These are phyloP conservation scores for Pseudohyphozyma bogoriensis DNA, from an alignment of 768 basidiomycete species.

Conservation along the genomic window DNA sequence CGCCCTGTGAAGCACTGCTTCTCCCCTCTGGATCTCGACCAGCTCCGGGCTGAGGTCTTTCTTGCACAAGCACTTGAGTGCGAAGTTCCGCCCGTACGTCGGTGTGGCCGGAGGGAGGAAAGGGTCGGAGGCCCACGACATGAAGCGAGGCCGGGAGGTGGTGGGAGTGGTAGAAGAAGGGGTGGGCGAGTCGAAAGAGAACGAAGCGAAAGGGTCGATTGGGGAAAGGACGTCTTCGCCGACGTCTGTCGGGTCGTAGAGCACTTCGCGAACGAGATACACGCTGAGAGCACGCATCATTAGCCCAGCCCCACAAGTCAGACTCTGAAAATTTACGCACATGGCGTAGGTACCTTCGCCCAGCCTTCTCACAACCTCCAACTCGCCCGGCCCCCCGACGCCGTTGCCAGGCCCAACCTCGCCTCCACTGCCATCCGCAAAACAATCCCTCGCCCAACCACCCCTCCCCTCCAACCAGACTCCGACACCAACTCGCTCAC, in stretches of 20 bases:
- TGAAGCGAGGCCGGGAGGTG: slow-evolving; percentile 9
- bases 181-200: slow-evolving; percentile 11
- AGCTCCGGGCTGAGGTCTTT: slow-evolving; percentile 82
- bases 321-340: not conserved
- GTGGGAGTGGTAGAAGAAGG: not conserved
- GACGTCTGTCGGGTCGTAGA: slow-evolving; percentile 26
- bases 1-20: slow-evolving; percentile 92
- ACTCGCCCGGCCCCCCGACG: slow-evolving; percentile 22
- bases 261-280: slow-evolving; percentile 34
- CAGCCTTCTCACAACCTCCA: slow-evolving; percentile 32
- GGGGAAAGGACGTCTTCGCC: slow-evolving; percentile 26
- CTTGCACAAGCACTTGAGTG: slow-evolving; percentile 95
- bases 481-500: slow-evolving; percentile 64
- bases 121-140: slow-evolving; percentile 27
- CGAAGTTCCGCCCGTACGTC: slow-evolving; percentile 53
- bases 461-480: slow-evolving; percentile 56
- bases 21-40: slow-evolving; percentile 77
- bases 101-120: slow-evolving; percentile 48
- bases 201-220: slow-evolving; percentile 26
- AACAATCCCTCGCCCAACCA: slow-evolving; percentile 63
- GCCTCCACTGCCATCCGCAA: slow-evolving; percentile 43
- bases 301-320: not conserved
- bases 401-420: slow-evolving; percentile 23
- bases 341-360: slow-evolving; percentile 29
- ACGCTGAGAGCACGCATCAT: slow-evolving; percentile 20